Base-by-base conservation (phyloP, 23 red algal species). In the Gracilaria caudata region DNA sequence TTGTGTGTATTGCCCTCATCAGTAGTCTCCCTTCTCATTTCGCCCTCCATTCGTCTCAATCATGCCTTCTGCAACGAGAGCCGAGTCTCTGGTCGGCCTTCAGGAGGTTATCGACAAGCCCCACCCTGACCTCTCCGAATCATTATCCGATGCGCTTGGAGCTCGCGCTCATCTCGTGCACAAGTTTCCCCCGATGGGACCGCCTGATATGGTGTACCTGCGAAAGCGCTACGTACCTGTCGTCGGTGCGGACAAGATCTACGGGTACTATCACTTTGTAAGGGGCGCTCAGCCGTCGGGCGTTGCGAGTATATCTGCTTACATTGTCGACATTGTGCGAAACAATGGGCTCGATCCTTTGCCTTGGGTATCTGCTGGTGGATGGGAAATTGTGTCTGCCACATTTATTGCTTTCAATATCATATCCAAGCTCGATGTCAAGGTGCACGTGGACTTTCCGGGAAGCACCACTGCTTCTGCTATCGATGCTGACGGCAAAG, bases 221-320 rank as follows among this genome's bases (percentile, higher is more conserved):
- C 75, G 77, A 41, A 95, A 95, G 38, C 94, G 84, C 77, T 95
- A 86, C 75, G 61, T 82, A 14, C 85, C 85, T n/a, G 78, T 95
- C 13, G 86, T 95, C 45, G 94, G 94, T 30, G 82, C 81, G 12
- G 54, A 68, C 29, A 78, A 87, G 72, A 59, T 84, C 51, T 83
- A 91, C 66, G 94, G 94, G 17, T 95, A 95, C 53, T 95, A 92
- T 24, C 95, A 98, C 90, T 98, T 98, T 87, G 90, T 98, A 2
- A 86, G 95, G 14, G 95, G 95, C 21, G 72, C 89, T 19, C 87
- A 94, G 11, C 80, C 86, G 33, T 77, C 81, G 2, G 29, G 51
- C 46, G 29, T 64, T 46, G 94, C 82, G 0, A 78, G 40, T 26
- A 68, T 97, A 37, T 97, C 94, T 20, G 85, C 92, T 30, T 98